A percentile compares a stretch with the other conserved stretches of the same genome.
Conservation (phyloP, 768 basidiomycete genomes). For the Leccinum barrowsii region DNA sequence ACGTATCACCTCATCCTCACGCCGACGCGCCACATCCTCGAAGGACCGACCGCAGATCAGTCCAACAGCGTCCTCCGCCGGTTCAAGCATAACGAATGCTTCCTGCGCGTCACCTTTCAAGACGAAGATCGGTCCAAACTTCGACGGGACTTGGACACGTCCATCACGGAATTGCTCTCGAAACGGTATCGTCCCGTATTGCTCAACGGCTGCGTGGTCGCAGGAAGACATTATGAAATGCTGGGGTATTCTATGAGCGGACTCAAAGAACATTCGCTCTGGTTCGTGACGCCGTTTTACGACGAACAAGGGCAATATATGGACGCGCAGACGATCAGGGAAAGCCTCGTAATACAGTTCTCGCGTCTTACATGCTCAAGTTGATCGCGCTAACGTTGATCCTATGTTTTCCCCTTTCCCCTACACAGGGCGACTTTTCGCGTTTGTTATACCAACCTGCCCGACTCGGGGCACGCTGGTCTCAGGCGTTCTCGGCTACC, state of each 20-base stretch:
- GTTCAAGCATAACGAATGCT: constrained; percentile 38
- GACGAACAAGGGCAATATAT: constrained; percentile 21
- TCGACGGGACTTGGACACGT: constrained; percentile 29
- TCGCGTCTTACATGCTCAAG: neutral
- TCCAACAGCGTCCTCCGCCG: constrained; percentile 37
- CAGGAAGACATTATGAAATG: constrained; percentile 43
- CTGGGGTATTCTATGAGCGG: constrained; percentile 55
- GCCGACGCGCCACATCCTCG: constrained; percentile 36
- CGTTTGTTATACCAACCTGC: constrained; percentile 39
- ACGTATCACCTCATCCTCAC: constrained; percentile 39
- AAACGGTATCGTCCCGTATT: constrained; percentile 35
- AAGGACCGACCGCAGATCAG: constrained; percentile 38
- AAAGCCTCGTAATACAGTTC: constrained; percentile 29
- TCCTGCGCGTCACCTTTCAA: constrained; percentile 46
- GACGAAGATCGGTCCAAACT: constrained; percentile 43
- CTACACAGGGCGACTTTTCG: constrained; percentile 39
- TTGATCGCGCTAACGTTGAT: constrained; percentile 2
- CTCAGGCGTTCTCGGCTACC: constrained; percentile 52
- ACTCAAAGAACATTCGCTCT: constrained; percentile 45
- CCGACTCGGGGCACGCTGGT: constrained; percentile 49
- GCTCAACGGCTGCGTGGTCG: constrained; percentile 35
- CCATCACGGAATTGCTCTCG: constrained; percentile 32
- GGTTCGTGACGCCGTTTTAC: constrained; percentile 45
- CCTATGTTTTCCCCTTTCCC: neutral
- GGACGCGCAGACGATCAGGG: constrained; percentile 30